These are phyloP conservation scores for Solanum neorickii DNA, from an alignment of 257 asterid species.

Conservation along the genomic window DNA sequence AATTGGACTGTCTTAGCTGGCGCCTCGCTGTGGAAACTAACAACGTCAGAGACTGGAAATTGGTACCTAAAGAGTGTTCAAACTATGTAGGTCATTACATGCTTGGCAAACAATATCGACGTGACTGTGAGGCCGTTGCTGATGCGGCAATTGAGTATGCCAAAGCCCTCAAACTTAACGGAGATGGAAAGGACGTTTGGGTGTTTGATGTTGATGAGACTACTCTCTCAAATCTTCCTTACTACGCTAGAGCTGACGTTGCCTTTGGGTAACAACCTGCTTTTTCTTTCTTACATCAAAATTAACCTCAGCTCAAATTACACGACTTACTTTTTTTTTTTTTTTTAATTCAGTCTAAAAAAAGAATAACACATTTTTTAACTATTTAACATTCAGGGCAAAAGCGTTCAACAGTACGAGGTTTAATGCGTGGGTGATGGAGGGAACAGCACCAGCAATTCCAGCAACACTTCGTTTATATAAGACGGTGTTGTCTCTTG, in stretches of 20 bases:
- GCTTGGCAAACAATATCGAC: constrained; percentile 47
- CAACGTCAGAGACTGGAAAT: constrained; percentile 27
- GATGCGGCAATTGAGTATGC: constrained; percentile 37
- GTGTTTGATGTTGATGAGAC: constrained; percentile 45
- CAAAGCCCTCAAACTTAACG: constrained; percentile 1
- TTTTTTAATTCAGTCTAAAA: too few species aligned
- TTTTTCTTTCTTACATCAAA: too few species aligned
- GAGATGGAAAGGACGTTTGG: constrained; percentile 36
- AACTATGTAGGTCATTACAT: constrained; percentile 49
- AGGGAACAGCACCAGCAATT: too few species aligned
- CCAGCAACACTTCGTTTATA: too few species aligned
- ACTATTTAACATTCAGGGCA: too few species aligned
- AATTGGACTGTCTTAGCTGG: constrained; percentile 60
- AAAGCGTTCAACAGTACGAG: too few species aligned
- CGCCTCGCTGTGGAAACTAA: constrained; percentile 56
- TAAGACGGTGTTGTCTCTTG: too few species aligned
- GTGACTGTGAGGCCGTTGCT: constrained; percentile 35
- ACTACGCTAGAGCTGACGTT: constrained; percentile 28
- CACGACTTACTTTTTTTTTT: too few species aligned
- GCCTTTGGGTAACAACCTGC: constrained; percentile 17
- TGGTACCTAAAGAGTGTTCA: constrained; percentile 30
- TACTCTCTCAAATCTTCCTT: constrained; percentile 31
- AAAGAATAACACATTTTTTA: too few species aligned
- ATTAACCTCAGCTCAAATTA: too few species aligned
- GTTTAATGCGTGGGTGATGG: too few species aligned